Evolutionary conservation across 371 early-diverging fungal species (phyloP), one percentile per base, ranked within the genome.

Genomic region (Mycotypha africana): DNA sequence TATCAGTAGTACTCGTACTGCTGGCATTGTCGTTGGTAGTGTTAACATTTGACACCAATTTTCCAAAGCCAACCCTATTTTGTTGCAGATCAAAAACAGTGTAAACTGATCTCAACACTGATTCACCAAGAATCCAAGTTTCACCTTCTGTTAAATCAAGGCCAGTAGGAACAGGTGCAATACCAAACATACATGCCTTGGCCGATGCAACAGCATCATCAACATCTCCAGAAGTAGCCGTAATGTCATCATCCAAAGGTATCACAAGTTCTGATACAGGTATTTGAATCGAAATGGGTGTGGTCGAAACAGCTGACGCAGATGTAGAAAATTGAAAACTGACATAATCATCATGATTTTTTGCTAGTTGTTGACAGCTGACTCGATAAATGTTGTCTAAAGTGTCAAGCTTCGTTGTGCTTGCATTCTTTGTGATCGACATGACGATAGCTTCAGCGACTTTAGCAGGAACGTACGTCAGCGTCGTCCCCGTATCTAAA

Each of bases 401-500:
- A 2, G 46, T 19, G 57, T 51, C 34, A 58, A 47, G 2, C 58
- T 56, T 23, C n/a, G n/a, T n/a, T n/a, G n/a, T n/a, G n/a, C n/a
- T n/a, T n/a, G 35, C 26, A 12, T 38, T 32, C 11, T 56, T 56
- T 3, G 62, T 52, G 1, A 67, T 30, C 12, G 59, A 53, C 2
- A 17, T 26, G 5, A 62, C 52, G 10, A 73, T 28, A 1, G 47
- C 17, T 12, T 55, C 52, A 0, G 60, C 37, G 6, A 65, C 49
- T 16, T 41, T 23, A 0, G 47, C 57, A 0, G 70, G 69, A 22
- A 74, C 12, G 25, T 65, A 69, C 8, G 62, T 69, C 24, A 74
- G 28, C 0, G 74, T 69, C 8, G 67, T 74, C 4, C 74, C 74
- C 1, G 74, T 74, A 24, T 73, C 74, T 26, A 73, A 58, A 19